Evolutionary conservation across 768 basidiomycete species (phyloP).

Genomic region (Crucibulum laeve): DNA sequence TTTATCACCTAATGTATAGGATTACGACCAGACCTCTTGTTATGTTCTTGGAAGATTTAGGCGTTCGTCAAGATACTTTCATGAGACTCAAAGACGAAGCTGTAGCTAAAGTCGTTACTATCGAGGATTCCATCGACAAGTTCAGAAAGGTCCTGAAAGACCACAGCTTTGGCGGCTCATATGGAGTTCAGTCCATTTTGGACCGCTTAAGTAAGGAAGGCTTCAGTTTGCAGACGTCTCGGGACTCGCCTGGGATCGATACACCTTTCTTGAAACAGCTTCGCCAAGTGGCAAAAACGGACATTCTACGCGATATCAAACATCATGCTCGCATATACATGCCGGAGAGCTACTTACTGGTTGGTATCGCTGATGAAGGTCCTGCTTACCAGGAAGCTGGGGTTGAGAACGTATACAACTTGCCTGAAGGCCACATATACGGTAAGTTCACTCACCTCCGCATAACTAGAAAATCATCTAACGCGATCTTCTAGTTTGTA

Average conservation of each 20-base stretch:
- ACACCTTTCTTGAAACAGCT: constrained; percentile 55
- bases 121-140: constrained; percentile 49
- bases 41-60: constrained; percentile 76
- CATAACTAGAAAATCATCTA: neutral
- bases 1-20: neutral
- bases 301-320: constrained; percentile 71
- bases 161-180: constrained; percentile 42
- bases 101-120: constrained; percentile 52
- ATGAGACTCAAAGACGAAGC: constrained; percentile 56
- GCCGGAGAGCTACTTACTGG: constrained; percentile 61
- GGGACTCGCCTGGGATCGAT: constrained; percentile 33
- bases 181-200: constrained; percentile 48
- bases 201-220: constrained; percentile 40
- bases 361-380: constrained; percentile 83
- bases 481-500: constrained; percentile 39
- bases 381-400: constrained; percentile 54
- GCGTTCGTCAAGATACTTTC: constrained; percentile 56
- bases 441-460: constrained; percentile 34
- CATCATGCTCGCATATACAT: constrained; percentile 72
- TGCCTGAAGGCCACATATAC: constrained; percentile 60
- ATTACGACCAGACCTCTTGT: constrained; percentile 59
- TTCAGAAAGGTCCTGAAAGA: constrained; percentile 45
- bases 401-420: constrained; percentile 44
- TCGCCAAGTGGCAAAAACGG: constrained; percentile 57
- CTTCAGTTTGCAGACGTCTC: constrained; percentile 39